A percentile compares a stretch with the other conserved stretches of the same genome.
These are phyloP conservation scores for Sanghuangporus baumii DNA, from an alignment of 1,284 basidiomycete genomes.

Conservation along the genomic window DNA sequence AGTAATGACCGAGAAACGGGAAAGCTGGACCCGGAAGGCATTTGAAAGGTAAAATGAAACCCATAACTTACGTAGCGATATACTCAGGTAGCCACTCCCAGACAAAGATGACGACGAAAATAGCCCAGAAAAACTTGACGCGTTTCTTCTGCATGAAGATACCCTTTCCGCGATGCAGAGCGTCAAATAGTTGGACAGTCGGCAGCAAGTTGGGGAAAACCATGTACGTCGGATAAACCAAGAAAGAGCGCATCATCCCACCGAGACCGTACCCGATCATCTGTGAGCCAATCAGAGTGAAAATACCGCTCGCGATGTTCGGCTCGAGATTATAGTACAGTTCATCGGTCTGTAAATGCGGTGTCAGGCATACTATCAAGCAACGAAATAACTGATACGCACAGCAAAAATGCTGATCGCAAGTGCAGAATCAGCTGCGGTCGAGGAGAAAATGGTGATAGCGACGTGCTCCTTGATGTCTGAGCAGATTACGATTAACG, in stretches of 20 bases:
- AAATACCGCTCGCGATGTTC: conserved; percentile 45
- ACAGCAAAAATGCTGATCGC: conserved; percentile 31
- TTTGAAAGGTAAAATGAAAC: neutral
- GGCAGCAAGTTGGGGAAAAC: conserved; percentile 20
- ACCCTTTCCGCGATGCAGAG: conserved; percentile 46
- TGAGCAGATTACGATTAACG: conserved; percentile 18
- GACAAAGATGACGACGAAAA: conserved; percentile 44
- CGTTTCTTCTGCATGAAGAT: conserved; percentile 47
- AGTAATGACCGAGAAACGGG: neutral
- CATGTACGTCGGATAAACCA: conserved; percentile 32
- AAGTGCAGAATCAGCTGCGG: conserved; percentile 42
- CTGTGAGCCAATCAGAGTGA: conserved; percentile 42
- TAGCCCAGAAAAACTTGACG: conserved; percentile 51
- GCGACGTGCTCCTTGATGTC: conserved; percentile 58
- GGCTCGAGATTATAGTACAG: conserved; percentile 44
- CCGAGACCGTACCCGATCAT: conserved; percentile 51
- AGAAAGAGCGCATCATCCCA: conserved; percentile 33
- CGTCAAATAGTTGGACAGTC: conserved; percentile 36
- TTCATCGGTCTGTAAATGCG: conserved; percentile 35
- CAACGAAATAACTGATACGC: neutral
- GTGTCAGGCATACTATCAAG: neutral
- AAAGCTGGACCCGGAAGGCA: neutral
- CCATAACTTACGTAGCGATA: conserved; percentile 34
- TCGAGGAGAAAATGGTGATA: conserved; percentile 54
- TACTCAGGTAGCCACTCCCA: conserved; percentile 45